Base-by-base conservation (phyloP, 2,329 filamentous ascomycete species). In the Fusarium sp. region DNA sequence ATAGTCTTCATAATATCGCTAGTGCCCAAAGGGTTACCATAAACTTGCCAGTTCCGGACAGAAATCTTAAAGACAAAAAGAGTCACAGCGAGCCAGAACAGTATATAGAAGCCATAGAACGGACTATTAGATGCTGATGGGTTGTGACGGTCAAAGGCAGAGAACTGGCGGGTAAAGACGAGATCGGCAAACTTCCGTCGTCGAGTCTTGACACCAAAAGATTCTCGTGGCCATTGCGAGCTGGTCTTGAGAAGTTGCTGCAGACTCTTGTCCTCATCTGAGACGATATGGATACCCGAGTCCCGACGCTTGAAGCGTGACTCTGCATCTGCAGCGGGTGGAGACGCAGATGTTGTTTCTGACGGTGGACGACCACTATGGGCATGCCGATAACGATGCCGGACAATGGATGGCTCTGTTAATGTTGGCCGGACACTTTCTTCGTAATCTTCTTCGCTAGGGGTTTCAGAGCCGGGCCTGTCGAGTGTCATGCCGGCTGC, bases 101-200 rank as follows among this genome's bases (percentile, higher is more conserved):
- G 81, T 0, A 89, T 92, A 74, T 92, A 94, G 80, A 94, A 94
- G 31, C 92, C 92, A 75, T 91, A 88, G 72, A 94, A 94, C 0
- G 89, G 89, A 41, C 89, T 92, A 47, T 89, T 88, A 5, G 86
- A 84, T 3, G 87, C 86, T 2, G 81, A 80, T 7, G 85, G 83
- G 73, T 93, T 94, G 68, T 92, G 88, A 12, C 89, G 84, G 77
- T 94, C 92, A 76, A 94, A 94, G 0, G 89, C 85, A 8, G 90
- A 92, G 72, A 93, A 92, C 64, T 90, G 89, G 26, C 87, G 83
- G 0, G 90, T 93, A 75, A 94, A 94, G 52, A 92, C 86, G 44
- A 92, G 80, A 54, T 83, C 81, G 13, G 79, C 78, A 41, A 85
- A 80, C 67, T 77, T 76, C 63, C 70, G 63, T 53, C 49, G 61